Evolutionary conservation across 768 basidiomycete species (phyloP).

Genomic region (Mycena alexandri): DNA sequence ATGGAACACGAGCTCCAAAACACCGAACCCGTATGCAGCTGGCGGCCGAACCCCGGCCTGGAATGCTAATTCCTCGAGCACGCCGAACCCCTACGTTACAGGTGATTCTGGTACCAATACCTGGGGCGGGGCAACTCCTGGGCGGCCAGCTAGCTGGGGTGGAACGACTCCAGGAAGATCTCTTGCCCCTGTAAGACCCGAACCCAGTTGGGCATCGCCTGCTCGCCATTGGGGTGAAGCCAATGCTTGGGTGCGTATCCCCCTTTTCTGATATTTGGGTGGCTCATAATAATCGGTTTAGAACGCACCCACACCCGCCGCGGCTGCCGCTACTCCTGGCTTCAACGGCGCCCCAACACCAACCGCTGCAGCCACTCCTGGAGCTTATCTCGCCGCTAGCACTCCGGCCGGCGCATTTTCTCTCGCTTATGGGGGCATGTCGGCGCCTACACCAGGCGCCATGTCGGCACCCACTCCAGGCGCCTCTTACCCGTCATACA

Average conservation of each 20-base stretch:
- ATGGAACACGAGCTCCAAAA: slow-evolving; percentile 71
- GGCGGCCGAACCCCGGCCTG: slow-evolving; percentile 61
- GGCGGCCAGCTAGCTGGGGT: slow-evolving; percentile 45
- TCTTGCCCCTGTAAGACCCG: slow-evolving; percentile 17
- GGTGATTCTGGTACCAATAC: slow-evolving; percentile 27
- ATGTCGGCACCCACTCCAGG: slow-evolving; percentile 58
- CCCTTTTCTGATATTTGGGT: neutral
- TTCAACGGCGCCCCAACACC: slow-evolving; percentile 52
- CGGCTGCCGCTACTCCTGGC: slow-evolving; percentile 57
- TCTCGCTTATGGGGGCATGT: slow-evolving; percentile 42
- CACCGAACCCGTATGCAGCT: slow-evolving; percentile 77
- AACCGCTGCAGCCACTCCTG: slow-evolving; percentile 39
- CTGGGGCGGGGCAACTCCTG: slow-evolving; percentile 48
- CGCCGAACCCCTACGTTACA: slow-evolving; percentile 36
- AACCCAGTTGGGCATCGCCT: slow-evolving; percentile 35
- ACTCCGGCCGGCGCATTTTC: slow-evolving; percentile 38
- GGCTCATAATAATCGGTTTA: slow-evolving; percentile 34
- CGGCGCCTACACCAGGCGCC: slow-evolving; percentile 54
- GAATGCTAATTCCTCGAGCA: slow-evolving; percentile 41
- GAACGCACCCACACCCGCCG: slow-evolving; percentile 68
- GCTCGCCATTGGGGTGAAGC: slow-evolving; percentile 29
- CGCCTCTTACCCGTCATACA: slow-evolving; percentile 36
- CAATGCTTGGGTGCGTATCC: slow-evolving; percentile 46
- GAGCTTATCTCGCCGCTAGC: slow-evolving; percentile 12
- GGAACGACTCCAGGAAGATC: slow-evolving; percentile 30